Conservation (phyloP, 352 stramenopile genomes). For the Lagenidium sp. region DNA sequence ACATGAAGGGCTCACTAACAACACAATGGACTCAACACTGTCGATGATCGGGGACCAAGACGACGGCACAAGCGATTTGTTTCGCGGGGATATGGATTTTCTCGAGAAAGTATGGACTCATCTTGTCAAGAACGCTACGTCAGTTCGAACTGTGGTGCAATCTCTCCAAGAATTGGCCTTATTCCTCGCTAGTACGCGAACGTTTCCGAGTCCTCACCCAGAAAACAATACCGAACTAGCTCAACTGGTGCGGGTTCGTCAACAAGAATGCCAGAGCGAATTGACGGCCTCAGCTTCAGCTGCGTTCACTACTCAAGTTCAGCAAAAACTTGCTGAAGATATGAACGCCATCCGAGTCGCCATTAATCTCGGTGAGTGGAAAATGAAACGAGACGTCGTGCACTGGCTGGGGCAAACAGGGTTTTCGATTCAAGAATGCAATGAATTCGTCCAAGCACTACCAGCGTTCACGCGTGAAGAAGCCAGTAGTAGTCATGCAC, state of each 20-base stretch:
- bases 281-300: too few relatives aligned
- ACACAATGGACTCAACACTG: conserved; percentile 13
- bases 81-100: conserved; percentile 7
- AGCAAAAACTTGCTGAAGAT: conserved; percentile 8
- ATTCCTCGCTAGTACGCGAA: conserved; percentile 9
- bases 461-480: conserved; percentile 5
- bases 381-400: conserved; percentile 19
- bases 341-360: conserved; percentile 1
- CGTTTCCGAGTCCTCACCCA: conserved; percentile 10
- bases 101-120: conserved; percentile 17
- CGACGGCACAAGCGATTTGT: neutral
- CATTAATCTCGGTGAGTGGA: conserved; percentile 17
- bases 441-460: conserved; percentile 9
- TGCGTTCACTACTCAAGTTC: neutral
- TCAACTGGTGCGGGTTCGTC: conserved; percentile 7
- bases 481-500: neutral
- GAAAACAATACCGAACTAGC: conserved; percentile 14
- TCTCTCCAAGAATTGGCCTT: conserved; percentile 11
- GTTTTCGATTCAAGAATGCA: conserved; percentile 14
- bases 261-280: conserved; percentile 11
- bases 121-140: conserved; percentile 2
- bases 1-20: conserved; percentile 8
- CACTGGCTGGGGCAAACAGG: conserved; percentile 8
- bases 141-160: conserved; percentile 1
- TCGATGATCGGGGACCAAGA: conserved; percentile 5